Conservation (phyloP, 2,329 filamentous ascomycete genomes). For the Exophiala oligosperma region DNA sequence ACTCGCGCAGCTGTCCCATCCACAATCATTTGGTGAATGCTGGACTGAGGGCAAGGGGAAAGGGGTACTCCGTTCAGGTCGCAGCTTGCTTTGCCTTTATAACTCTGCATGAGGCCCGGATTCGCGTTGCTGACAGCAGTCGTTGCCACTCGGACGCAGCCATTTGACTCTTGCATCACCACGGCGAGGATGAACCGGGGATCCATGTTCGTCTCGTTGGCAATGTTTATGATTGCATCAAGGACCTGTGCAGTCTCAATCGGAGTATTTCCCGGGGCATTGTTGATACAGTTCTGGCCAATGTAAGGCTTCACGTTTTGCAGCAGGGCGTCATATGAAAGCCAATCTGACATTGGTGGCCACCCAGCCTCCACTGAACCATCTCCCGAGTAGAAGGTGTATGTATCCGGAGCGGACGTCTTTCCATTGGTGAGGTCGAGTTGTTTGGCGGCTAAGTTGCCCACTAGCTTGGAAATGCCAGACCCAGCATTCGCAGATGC, state of each 20-base stretch:
- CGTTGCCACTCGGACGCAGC: constrained; percentile 31
- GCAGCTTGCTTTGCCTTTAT: constrained; percentile 15
- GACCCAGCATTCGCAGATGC: background rate
- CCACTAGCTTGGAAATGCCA: background rate
- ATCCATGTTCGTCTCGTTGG: constrained; percentile 30
- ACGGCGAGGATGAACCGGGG: constrained; percentile 36
- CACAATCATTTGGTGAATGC: constrained; percentile 25
- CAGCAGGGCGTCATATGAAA: constrained; percentile 24
- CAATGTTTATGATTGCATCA: constrained; percentile 29
- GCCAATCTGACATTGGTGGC: constrained; percentile 26
- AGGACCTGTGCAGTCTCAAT: constrained; percentile 27
- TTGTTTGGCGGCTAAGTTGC: constrained; percentile 1
- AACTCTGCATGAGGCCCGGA: constrained; percentile 24
- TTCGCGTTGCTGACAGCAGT: constrained; percentile 24
- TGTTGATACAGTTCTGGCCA: constrained; percentile 9
- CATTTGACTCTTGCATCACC: constrained; percentile 36
- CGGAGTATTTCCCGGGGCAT: constrained; percentile 7
- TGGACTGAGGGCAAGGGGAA: constrained; percentile 16
- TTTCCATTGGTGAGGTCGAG: constrained; percentile 4
- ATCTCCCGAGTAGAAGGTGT: constrained; percentile 29
- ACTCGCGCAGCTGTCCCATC: constrained; percentile 19
- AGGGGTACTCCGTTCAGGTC: constrained; percentile 7
- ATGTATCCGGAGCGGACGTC: constrained; percentile 27
- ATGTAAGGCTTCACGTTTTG: constrained; percentile 6
- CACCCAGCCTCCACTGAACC: constrained; percentile 24